Conservation (phyloP, 257 asterid genomes). For the Przewalskia tangutica region DNA sequence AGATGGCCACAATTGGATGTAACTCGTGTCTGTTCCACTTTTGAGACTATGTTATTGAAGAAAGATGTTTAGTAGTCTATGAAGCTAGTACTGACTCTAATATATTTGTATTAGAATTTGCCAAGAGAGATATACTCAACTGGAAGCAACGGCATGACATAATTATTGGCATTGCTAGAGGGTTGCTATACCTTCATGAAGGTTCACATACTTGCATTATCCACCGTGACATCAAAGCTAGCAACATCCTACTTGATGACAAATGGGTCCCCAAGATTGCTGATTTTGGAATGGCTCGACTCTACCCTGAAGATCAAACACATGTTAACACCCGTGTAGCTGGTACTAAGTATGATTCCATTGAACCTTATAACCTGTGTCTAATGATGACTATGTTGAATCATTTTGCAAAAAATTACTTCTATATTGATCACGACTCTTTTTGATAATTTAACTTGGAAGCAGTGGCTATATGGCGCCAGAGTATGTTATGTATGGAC, state of each 20-base stretch:
- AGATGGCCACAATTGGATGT: background rate
- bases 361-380: background rate
- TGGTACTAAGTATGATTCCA: conserved; percentile 73
- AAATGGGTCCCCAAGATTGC: conserved; percentile 92
- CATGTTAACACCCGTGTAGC: conserved; percentile 82
- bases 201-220: conserved; percentile 68
- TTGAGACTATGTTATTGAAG: background rate
- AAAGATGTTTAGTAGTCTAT: background rate
- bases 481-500: conserved; percentile 75
- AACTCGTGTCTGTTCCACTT: background rate
- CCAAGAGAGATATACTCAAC: conserved; percentile 34
- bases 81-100: conserved; percentile 7
- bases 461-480: conserved; percentile 99
- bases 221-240: conserved; percentile 89
- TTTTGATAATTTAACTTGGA: conserved; percentile 11
- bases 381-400: background rate
- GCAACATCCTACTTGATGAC: conserved; percentile 82
- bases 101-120: conserved; percentile 39
- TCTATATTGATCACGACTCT: background rate
- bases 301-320: conserved; percentile 62
- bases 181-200: conserved; percentile 81
- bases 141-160: conserved; percentile 79
- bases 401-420: background rate
- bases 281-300: conserved; percentile 92
- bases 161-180: conserved; percentile 70